Percentiles rank a stretch among this genome's conserved stretches.
These are phyloP conservation scores for Fragosphaeria purpurea DNA, from an alignment of 2,329 filamentous ascomycete species.

Conservation along the genomic window DNA sequence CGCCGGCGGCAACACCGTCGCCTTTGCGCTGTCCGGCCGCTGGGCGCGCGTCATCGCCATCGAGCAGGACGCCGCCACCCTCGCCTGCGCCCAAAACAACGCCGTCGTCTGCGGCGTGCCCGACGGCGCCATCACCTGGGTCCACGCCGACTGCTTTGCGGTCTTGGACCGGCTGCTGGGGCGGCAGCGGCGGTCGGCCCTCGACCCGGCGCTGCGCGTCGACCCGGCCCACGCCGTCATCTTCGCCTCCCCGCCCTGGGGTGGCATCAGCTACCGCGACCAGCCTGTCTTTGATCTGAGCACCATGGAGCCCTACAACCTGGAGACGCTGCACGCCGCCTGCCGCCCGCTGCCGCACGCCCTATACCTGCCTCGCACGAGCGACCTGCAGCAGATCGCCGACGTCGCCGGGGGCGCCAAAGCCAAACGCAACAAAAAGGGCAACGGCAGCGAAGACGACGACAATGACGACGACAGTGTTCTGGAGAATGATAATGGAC, in stretches of 20 bases:
- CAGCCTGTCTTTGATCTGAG: slow-evolving; percentile 70
- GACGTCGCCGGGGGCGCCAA: slow-evolving; percentile 26
- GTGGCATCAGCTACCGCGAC: slow-evolving; percentile 44
- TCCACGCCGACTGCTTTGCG: slow-evolving; percentile 78
- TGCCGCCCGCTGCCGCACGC: slow-evolving; percentile 54
- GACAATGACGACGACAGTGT: slow-evolving; percentile 29
- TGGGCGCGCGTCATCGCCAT: slow-evolving; percentile 84
- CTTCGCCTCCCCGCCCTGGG: slow-evolving; percentile 53
- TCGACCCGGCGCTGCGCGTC: slow-evolving; percentile 30
- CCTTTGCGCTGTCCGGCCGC: slow-evolving; percentile 71
- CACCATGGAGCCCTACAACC: slow-evolving; percentile 79
- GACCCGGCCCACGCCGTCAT: slow-evolving; percentile 33
- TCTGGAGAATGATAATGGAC: too few relatives aligned
- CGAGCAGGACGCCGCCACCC: slow-evolving; percentile 68
- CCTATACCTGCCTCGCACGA: slow-evolving; percentile 78
- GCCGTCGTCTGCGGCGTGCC: slow-evolving; percentile 73
- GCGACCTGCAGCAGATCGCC: slow-evolving; percentile 71
- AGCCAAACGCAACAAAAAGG: not conserved
- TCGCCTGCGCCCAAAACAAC: slow-evolving; percentile 89
- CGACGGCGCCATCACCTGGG: slow-evolving; percentile 66
- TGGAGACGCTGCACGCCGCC: slow-evolving; percentile 50
- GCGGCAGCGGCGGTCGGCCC: slow-evolving; percentile 6
- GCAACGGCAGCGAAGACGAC: slow-evolving; percentile 21
- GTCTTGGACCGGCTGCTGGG: slow-evolving; percentile 34
- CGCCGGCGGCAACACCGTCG: slow-evolving; percentile 86